Percentiles rank a stretch among this genome's conserved stretches.
Evolutionary conservation across 257 asterid species (phyloP).

Genomic region (Dorcoceras hygrometricum): DNA sequence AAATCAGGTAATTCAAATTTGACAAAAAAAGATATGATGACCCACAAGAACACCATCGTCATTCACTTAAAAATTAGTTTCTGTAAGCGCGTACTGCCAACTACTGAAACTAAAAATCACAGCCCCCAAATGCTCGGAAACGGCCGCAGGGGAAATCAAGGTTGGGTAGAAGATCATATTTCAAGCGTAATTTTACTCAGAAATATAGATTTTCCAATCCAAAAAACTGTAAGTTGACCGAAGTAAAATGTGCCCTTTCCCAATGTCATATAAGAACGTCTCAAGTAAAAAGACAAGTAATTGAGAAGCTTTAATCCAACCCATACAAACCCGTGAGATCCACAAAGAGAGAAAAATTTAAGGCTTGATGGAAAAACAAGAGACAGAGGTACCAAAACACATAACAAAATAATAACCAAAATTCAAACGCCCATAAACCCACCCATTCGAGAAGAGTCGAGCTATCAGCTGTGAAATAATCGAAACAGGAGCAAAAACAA

Average conservation of each 20-base stretch:
- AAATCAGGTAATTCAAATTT: too few relatives aligned
- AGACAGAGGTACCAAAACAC: not conserved
- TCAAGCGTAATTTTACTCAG: not conserved
- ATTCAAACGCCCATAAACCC: not conserved
- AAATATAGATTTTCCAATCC: not conserved
- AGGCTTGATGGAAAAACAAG: not conserved
- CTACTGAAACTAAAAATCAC: not conserved
- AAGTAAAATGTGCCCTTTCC: not conserved
- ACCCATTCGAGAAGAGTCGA: constrained; percentile 13
- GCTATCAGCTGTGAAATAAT: not conserved
- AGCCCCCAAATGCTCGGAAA: too few relatives aligned
- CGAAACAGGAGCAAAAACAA: not conserved
- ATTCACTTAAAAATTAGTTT: too few relatives aligned
- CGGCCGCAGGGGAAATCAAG: not conserved
- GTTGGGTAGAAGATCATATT: not conserved
- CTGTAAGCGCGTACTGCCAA: too few relatives aligned
- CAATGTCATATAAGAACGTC: not conserved
- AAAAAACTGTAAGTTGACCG: not conserved
- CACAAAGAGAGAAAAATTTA: not conserved
- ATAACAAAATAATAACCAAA: not conserved
- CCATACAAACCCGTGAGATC: not conserved
- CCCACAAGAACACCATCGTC: too few relatives aligned
- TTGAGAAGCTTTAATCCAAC: not conserved
- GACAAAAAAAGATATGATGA: too few relatives aligned
- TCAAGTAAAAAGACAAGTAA: too few relatives aligned